Conservation (phyloP, 2,329 filamentous ascomycete genomes). For the Aspergillus bombycis region DNA sequence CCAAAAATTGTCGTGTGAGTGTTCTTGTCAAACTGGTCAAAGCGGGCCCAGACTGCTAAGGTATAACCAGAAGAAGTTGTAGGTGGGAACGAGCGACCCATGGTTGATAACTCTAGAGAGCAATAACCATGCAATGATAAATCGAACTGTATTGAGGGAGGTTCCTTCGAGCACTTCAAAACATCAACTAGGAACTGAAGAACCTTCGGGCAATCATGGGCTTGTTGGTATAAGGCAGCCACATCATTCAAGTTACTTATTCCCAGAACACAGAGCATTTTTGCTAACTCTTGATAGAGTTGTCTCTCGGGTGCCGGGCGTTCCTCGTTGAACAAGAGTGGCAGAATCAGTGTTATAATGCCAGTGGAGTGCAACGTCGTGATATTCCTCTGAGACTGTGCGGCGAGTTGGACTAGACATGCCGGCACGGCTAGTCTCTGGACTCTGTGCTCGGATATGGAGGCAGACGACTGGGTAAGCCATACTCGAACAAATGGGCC, state of each 20-base stretch:
- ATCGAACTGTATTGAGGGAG: slow-evolving; percentile 92
- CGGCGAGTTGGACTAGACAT: slow-evolving; percentile 61
- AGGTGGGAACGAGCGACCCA: slow-evolving; percentile 84
- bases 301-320: slow-evolving; percentile 60
- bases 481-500: slow-evolving; percentile 48
- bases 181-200: slow-evolving; percentile 74
- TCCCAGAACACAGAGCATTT: slow-evolving; percentile 71
- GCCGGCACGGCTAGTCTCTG: slow-evolving; percentile 64
- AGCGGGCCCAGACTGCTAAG: slow-evolving; percentile 82
- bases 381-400: slow-evolving; percentile 69
- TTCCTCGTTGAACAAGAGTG: slow-evolving; percentile 61
- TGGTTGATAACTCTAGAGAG: slow-evolving; percentile 84
- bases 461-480: slow-evolving; percentile 64
- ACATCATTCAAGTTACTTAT: slow-evolving; percentile 81
- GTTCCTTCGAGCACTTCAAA: slow-evolving; percentile 73
- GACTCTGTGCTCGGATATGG: slow-evolving; percentile 30
- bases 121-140: slow-evolving; percentile 84
- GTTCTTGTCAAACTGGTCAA: slow-evolving; percentile 81
- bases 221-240: slow-evolving; percentile 69
- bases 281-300: slow-evolving; percentile 68
- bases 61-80: slow-evolving; percentile 80
- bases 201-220: slow-evolving; percentile 54
- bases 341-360: slow-evolving; percentile 68
- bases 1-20: slow-evolving; percentile 96
- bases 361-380: slow-evolving; percentile 72